Evolutionary conservation across 768 basidiomycete genomes (phyloP), one percentile per base, ranked within the genome.

Genomic region (Lentinula raphanica): DNA sequence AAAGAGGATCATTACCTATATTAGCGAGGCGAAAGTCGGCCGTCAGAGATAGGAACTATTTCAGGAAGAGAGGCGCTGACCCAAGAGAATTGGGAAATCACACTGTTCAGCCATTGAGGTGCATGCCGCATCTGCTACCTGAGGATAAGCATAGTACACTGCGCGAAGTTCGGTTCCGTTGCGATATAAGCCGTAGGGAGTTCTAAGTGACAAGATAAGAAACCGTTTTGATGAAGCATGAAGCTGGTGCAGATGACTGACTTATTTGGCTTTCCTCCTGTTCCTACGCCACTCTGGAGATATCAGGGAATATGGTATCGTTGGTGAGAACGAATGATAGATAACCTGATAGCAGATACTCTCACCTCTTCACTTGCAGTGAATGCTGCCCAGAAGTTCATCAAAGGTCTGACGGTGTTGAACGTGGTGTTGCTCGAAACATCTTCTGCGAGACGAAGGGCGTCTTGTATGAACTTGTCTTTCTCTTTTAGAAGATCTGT

Each of bases 311-410:
- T 35, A 35, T 17, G 58, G n/a, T n/a, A 32, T 39, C 38, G 38
- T 15, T 11, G 17, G 12, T 54, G 11, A 39, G 28, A n/a, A 31
- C 58, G 31, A 36, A 8, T 36, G 48, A 29, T 6, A 54, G 35
- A 15, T 13, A 32, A 56, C 23, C n/a, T 55, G 44, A 15, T 42
- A 54, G 5, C n/a, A 27, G 27, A 31, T 15, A 35, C 32, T 17
- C 54, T 25, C 15, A 87, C 90, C 77, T 90, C 87, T 59, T 78
- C 78, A 67, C 90, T 91, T 0, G 90, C 84, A 19, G 86, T 75
- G 62, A 89, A 91, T 0, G 86, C 87, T 5, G 86, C 89, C 87
- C 88, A 92, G 62, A 91, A 89, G 66, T 91, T 92, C 62, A 92
- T 71, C 46, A 91, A 72, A 2, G 88, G 88, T 63, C 80, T 81